Evolutionary conservation across 331 rosid genomes (phyloP), one percentile per base, ranked within the genome.

Genomic region (Rosa hybrid): DNA sequence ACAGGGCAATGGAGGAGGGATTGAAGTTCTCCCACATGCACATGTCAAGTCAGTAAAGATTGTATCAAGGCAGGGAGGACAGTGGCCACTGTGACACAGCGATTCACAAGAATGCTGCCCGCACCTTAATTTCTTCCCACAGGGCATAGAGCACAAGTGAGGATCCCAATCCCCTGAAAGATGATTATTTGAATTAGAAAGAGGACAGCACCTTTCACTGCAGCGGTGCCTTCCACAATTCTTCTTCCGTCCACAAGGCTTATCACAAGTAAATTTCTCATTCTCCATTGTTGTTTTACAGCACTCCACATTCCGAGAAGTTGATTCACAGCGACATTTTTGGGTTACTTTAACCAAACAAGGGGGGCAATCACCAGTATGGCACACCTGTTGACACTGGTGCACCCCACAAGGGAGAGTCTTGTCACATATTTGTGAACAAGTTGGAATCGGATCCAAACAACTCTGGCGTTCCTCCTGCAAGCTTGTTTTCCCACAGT

Each of bases 201-300:
- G 88, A 50, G 95, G 97, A 76, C 98, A 94, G 81, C 98, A 94
- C 76, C 89, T 83, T 80, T 92, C 97, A 70, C 89, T 94, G 74
- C 98, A 94, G 50, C 97, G 89, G 67, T 94, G 98, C 83, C 97
- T 91, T 86, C 98, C 98, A 82, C 98, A 92, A 78, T 84, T 94
- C 89, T 92, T 94, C 82, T 94, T 94, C 78, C 63, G 82, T 71
- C 97, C 98, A 83, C 98, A 94, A 63, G 94, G 87, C 88, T 83
- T 92, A 71, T 90, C 97, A 81, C 98, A 94, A 76, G 88, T 87
- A 76, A 90, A 94, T 39, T 82, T 81, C 78, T 83, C 91, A 38
- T 68, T 78, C 84, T 80, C 91, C 77, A 44, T 51, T 27, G 70
- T 76, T 45, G 97, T 85, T 81, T 83, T 92, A n/a, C 82, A 89